A percentile compares a stretch with the other conserved stretches of the same genome.
These are phyloP conservation scores for Pseudocohnilembus persalinus DNA, from an alignment of 169 alveolate species.

Conservation along the genomic window DNA sequence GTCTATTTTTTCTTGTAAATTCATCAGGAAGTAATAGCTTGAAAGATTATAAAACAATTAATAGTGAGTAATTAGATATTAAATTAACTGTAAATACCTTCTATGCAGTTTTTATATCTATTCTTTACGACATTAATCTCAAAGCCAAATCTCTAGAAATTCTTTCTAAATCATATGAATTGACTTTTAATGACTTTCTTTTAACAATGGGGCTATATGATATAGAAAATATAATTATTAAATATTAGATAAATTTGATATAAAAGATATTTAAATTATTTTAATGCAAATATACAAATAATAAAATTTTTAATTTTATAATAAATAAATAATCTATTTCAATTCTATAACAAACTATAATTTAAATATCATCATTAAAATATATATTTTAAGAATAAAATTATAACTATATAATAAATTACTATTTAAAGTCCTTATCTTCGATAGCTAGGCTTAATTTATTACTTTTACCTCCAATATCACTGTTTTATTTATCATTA, in stretches of 20 bases:
- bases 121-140: not conserved
- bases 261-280: too few species aligned
- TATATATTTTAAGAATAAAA: too few species aligned
- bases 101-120: not conserved
- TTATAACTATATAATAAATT: too few species aligned
- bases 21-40: not conserved
- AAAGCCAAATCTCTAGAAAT: constrained; percentile 12
- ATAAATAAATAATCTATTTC: too few species aligned
- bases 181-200: constrained; percentile 2
- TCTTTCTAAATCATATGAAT: constrained; percentile 11
- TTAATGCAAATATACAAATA: too few species aligned
- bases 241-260: too few species aligned
- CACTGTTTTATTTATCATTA: not conserved
- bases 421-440: not conserved
- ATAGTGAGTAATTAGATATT: not conserved
- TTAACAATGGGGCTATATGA: not conserved
- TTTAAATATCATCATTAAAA: not conserved
- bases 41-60: not conserved
- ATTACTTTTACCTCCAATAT: not conserved
- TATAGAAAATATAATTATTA: too few species aligned
- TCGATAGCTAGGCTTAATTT: not conserved
- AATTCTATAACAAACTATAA: too few species aligned
- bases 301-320: too few species aligned
- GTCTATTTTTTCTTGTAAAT: not conserved
- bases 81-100: not conserved